A percentile compares a stretch with the other conserved stretches of the same genome.
phyloP scores from a whole-genome alignment of 257 asterid species.

The Agastache rugosa region DNA sequence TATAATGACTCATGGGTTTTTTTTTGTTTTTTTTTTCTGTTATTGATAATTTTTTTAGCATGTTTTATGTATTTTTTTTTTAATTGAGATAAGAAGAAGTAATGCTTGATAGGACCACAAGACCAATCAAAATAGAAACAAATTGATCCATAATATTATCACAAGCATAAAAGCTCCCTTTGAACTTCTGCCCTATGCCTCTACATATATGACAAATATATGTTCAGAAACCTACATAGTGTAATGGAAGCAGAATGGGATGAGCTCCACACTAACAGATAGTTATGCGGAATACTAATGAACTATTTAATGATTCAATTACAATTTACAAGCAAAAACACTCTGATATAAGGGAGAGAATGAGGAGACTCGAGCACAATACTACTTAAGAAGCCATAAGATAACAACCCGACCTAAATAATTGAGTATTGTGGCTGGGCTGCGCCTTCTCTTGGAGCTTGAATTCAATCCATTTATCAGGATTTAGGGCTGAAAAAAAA shows the following conservation, averaged over 20 bases:
- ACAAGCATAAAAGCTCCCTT: not conserved
- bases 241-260: slow-evolving; percentile 3
- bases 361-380: slow-evolving; percentile 22
- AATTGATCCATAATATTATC: not conserved
- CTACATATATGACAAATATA: not conserved
- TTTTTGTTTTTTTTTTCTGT: too few relatives aligned
- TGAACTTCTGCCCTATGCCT: not conserved
- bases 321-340: slow-evolving; percentile 16
- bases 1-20: too few relatives aligned
- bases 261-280: slow-evolving; percentile 16
- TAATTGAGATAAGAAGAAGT: too few relatives aligned
- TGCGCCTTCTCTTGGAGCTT: slow-evolving; percentile 88
- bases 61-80: too few relatives aligned
- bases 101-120: too few relatives aligned
- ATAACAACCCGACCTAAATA: slow-evolving; percentile 69
- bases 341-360: slow-evolving; percentile 1
- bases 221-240: not conserved
- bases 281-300: slow-evolving; percentile 24
- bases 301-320: not conserved
- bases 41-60: too few relatives aligned
- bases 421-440: slow-evolving; percentile 89
- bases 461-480: slow-evolving; percentile 88
- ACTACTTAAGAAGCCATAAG: slow-evolving; percentile 24
- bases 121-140: too few relatives aligned
- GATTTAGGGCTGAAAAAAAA: slow-evolving; percentile 74